Conservation (phyloP, 2,329 filamentous ascomycete genomes). For the Atkinsonella texensis region DNA sequence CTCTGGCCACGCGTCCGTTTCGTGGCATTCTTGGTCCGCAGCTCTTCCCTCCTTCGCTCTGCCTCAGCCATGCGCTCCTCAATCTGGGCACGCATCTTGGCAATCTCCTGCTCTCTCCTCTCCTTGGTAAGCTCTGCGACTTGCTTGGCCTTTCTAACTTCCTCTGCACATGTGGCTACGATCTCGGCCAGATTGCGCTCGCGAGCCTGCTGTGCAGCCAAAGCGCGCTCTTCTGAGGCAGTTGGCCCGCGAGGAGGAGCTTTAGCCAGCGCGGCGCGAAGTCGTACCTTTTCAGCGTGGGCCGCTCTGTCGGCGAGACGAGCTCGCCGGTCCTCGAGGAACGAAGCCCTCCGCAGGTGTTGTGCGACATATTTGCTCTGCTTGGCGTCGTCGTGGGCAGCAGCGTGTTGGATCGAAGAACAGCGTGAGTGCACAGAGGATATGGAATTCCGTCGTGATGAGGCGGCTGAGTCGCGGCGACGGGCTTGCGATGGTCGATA, state of each 20-base stretch:
- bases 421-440: slow-evolving; percentile 64
- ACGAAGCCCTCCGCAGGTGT: slow-evolving; percentile 66
- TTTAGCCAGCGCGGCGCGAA: slow-evolving; percentile 63
- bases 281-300: slow-evolving; percentile 71
- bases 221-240: slow-evolving; percentile 61
- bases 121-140: slow-evolving; percentile 75
- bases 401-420: slow-evolving; percentile 43
- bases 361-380: slow-evolving; percentile 71
- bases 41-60: slow-evolving; percentile 56
- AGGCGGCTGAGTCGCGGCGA: slow-evolving; percentile 64
- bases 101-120: slow-evolving; percentile 62
- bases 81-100: slow-evolving; percentile 59
- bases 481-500: slow-evolving; percentile 55
- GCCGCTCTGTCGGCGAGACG: slow-evolving; percentile 68
- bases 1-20: slow-evolving; percentile 44
- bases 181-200: slow-evolving; percentile 76
- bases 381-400: slow-evolving; percentile 36
- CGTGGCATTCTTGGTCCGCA: slow-evolving; percentile 41
- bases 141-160: slow-evolving; percentile 71
- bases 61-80: slow-evolving; percentile 71
- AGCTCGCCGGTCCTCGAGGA: slow-evolving; percentile 69
- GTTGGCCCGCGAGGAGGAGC: slow-evolving; percentile 51
- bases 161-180: slow-evolving; percentile 68
- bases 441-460: slow-evolving; percentile 68
- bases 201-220: slow-evolving; percentile 65